These are phyloP conservation scores for Exophiala dermatitidis DNA, from an alignment of 2,329 filamentous ascomycete genomes.

Conservation along the genomic window DNA sequence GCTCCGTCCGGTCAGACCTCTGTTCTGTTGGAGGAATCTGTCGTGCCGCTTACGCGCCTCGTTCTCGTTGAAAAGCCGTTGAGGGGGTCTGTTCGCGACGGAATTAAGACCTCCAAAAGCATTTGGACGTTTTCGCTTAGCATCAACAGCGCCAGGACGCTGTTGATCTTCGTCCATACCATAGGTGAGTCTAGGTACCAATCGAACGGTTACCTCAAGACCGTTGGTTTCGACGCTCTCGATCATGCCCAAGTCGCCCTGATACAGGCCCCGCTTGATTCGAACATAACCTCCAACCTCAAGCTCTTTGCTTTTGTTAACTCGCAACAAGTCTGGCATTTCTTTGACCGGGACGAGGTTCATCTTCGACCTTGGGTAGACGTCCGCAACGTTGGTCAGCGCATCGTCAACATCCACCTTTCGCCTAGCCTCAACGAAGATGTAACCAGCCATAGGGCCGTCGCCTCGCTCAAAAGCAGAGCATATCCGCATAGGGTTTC, in stretches of 20 bases:
- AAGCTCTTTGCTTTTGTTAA: constrained; percentile 76
- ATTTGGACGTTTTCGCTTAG: constrained; percentile 72
- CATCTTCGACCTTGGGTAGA: constrained; percentile 82
- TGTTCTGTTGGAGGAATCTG: constrained; percentile 48
- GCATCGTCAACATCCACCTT: constrained; percentile 79
- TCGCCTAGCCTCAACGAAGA: constrained; percentile 87
- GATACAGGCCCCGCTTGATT: constrained; percentile 73
- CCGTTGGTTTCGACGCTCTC: constrained; percentile 90
- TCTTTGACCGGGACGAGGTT: constrained; percentile 90
- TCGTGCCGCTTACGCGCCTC: constrained; percentile 86
- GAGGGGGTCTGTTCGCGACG: constrained; percentile 66
- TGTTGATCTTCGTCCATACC: constrained; percentile 68
- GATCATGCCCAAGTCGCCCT: constrained; percentile 83
- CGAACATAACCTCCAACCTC: constrained; percentile 89
- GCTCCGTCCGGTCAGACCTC: constrained; percentile 53
- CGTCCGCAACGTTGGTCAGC: constrained; percentile 76
- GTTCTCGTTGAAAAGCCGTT: constrained; percentile 83
- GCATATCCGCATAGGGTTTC: constrained; percentile 75
- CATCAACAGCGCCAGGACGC: constrained; percentile 40
- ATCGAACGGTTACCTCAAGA: constrained; percentile 74
- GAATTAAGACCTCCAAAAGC: constrained; percentile 40
- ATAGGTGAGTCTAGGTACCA: constrained; percentile 89
- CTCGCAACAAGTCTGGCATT: constrained; percentile 90
- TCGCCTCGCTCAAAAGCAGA: constrained; percentile 81
- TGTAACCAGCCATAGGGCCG: constrained; percentile 80